phyloP scores from a whole-genome alignment of 1,139 yeast genomes.

The Starmera stellimalicola region DNA sequence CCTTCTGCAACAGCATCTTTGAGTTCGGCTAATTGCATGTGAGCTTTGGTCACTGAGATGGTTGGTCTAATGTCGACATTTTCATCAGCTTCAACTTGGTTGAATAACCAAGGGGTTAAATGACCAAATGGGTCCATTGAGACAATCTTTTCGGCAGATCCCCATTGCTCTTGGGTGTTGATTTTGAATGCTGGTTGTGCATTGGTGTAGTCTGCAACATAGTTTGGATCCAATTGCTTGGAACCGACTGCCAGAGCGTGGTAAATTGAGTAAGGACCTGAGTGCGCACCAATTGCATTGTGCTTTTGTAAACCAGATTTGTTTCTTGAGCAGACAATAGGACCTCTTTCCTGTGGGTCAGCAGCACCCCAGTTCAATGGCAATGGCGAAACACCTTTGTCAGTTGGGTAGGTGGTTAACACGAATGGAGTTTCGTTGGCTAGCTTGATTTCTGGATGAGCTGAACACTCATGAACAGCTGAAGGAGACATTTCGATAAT shows the following conservation, averaged over 20 bases:
- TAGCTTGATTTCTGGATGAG: constrained; percentile 13
- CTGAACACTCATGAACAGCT: constrained; percentile 9
- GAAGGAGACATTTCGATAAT: constrained; percentile 18
- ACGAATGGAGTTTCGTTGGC: constrained; percentile 21
- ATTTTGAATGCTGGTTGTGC: constrained; percentile 51
- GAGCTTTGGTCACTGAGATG: constrained; percentile 54
- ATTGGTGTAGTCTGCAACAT: constrained; percentile 49
- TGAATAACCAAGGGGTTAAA: constrained; percentile 46
- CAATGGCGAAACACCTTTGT: constrained; percentile 37
- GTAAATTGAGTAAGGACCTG: constrained; percentile 51
- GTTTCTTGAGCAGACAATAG: constrained; percentile 43
- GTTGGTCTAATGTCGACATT: constrained; percentile 50
- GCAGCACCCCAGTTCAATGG: constrained; percentile 41
- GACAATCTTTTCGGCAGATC: constrained; percentile 42
- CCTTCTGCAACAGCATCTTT: constrained; percentile 43
- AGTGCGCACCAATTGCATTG: constrained; percentile 49
- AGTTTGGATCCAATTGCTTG: constrained; percentile 39
- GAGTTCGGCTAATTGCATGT: constrained; percentile 46
- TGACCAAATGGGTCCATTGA: constrained; percentile 58
- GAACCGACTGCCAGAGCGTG: constrained; percentile 54
- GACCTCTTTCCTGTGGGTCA: constrained; percentile 42
- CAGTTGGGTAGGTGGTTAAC: constrained; percentile 43
- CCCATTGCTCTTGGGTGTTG: constrained; percentile 46
- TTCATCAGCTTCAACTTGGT: constrained; percentile 30
- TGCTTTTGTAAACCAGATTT: constrained; percentile 36